Percentiles rank a stretch among this genome's conserved stretches.
phyloP scores from a whole-genome alignment of 2,329 filamentous ascomycete species.

The Aspergillus spinulosporus region DNA sequence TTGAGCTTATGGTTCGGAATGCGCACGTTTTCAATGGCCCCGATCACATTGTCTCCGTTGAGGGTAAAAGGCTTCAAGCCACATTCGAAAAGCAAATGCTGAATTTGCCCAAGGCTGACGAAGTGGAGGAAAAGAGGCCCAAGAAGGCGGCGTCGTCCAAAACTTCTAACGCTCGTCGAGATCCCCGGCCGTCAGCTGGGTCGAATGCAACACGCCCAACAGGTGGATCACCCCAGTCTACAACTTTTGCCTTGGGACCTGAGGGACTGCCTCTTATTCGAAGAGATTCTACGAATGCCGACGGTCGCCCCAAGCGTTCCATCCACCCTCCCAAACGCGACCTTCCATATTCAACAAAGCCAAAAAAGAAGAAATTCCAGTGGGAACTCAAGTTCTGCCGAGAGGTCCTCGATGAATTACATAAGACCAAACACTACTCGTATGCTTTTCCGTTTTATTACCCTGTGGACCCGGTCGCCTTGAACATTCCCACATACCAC shows the following conservation, averaged over 20 bases:
- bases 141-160: slow-evolving; percentile 47
- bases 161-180: slow-evolving; percentile 49
- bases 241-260: slow-evolving; percentile 73
- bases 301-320: slow-evolving; percentile 84
- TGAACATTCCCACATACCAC: slow-evolving; percentile 92
- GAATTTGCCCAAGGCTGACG: slow-evolving; percentile 58
- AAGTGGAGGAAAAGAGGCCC: slow-evolving; percentile 63
- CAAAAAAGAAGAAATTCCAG: slow-evolving; percentile 86
- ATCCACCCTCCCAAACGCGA: slow-evolving; percentile 94
- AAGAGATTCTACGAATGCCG: slow-evolving; percentile 75
- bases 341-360: slow-evolving; percentile 82
- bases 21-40: slow-evolving; percentile 78
- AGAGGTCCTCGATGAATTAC: slow-evolving; percentile 73
- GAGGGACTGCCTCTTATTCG: slow-evolving; percentile 80
- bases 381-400: slow-evolving; percentile 90
- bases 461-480: slow-evolving; percentile 88
- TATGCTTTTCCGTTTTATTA: slow-evolving; percentile 74
- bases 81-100: slow-evolving; percentile 63
- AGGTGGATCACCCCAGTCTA: slow-evolving; percentile 41
- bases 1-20: slow-evolving; percentile 78
- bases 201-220: slow-evolving; percentile 38
- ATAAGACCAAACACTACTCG: slow-evolving; percentile 68
- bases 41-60: slow-evolving; percentile 69
- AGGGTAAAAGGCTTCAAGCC: slow-evolving; percentile 62
- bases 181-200: slow-evolving; percentile 48